phyloP scores from a whole-genome alignment of 208 protist species.

The Trypanosoma conorhini region DNA sequence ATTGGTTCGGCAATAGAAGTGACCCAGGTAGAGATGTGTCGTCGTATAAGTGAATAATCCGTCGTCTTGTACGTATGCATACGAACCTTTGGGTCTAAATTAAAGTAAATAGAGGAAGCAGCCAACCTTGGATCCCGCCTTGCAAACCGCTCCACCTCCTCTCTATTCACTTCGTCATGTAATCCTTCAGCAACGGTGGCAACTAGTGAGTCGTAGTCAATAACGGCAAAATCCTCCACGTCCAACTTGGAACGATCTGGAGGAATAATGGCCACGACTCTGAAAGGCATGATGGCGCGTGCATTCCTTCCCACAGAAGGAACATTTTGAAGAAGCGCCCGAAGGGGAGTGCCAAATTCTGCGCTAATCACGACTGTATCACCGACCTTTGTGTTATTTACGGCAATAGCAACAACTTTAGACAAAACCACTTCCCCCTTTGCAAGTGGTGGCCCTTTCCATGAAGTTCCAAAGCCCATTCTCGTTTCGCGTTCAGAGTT shows the following conservation, averaged over 20 bases:
- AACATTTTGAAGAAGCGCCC: constrained; percentile 21
- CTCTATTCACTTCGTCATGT: constrained; percentile 17
- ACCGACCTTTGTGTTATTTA: constrained; percentile 25
- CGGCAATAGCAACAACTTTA: constrained; percentile 4
- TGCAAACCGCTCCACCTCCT: constrained; percentile 21
- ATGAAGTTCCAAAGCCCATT: constrained; percentile 29
- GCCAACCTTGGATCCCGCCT: constrained; percentile 15
- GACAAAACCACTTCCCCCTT: constrained; percentile 28
- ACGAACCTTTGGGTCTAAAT: constrained; percentile 32
- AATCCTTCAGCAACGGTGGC: constrained; percentile 31
- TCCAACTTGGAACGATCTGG: constrained; percentile 33
- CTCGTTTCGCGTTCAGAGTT: constrained; percentile 17
- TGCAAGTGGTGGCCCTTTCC: neutral
- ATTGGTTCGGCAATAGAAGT: constrained; percentile 42
- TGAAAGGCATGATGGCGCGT: constrained; percentile 15
- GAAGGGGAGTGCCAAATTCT: constrained; percentile 17
- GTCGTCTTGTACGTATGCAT: constrained; percentile 36
- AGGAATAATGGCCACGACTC: constrained; percentile 31
- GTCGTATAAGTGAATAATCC: constrained; percentile 51
- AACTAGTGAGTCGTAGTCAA: constrained; percentile 31
- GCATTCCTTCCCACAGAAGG: neutral
- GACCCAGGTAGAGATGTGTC: constrained; percentile 44
- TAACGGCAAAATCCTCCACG: constrained; percentile 30
- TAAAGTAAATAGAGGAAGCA: constrained; percentile 48
- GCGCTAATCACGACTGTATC: constrained; percentile 36